phyloP scores from a whole-genome alignment of 2,329 filamentous ascomycete species.

The Calonectria pauciramosa region DNA sequence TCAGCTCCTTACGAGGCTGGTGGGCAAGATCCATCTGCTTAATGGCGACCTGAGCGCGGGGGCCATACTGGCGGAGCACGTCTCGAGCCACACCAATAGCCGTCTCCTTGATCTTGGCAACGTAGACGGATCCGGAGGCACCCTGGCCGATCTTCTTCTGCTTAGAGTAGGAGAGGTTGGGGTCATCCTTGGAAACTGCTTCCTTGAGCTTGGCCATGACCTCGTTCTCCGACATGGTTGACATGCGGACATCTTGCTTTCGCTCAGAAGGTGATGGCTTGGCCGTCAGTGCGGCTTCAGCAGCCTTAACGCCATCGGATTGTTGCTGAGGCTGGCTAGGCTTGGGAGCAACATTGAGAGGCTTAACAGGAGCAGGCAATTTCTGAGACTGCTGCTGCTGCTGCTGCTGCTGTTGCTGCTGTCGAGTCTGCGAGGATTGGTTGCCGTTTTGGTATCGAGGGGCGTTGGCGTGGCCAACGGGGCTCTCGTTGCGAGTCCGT shows the following conservation, averaged over 20 bases:
- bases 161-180: slow-evolving; percentile 96
- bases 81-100: slow-evolving; percentile 88
- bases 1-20: slow-evolving; percentile 96
- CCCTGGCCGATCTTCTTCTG: slow-evolving; percentile 99
- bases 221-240: slow-evolving; percentile 95
- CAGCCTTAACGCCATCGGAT: slow-evolving; percentile 84
- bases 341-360: slow-evolving; percentile 82
- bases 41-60: slow-evolving; percentile 92
- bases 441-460: slow-evolving; percentile 71
- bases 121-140: slow-evolving; percentile 97
- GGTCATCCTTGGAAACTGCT: slow-evolving; percentile 95
- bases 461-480: slow-evolving; percentile 61
- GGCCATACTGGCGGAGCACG: slow-evolving; percentile 83
- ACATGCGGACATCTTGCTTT: slow-evolving; percentile 97
- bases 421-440: slow-evolving; percentile 65
- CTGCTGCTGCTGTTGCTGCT: slow-evolving; percentile 55
- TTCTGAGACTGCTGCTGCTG: slow-evolving; percentile 62
- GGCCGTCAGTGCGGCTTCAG: slow-evolving; percentile 88
- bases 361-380: slow-evolving; percentile 78
- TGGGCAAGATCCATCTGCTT: slow-evolving; percentile 99
- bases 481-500: slow-evolving; percentile 62
- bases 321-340: slow-evolving; percentile 63
- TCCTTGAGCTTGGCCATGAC: slow-evolving; percentile 97
- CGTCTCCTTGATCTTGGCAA: slow-evolving; percentile 92
- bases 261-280: slow-evolving; percentile 81